Evolutionary conservation across 1,284 basidiomycete species (phyloP).

Genomic region (Moesziomyces parantarcticus): DNA sequence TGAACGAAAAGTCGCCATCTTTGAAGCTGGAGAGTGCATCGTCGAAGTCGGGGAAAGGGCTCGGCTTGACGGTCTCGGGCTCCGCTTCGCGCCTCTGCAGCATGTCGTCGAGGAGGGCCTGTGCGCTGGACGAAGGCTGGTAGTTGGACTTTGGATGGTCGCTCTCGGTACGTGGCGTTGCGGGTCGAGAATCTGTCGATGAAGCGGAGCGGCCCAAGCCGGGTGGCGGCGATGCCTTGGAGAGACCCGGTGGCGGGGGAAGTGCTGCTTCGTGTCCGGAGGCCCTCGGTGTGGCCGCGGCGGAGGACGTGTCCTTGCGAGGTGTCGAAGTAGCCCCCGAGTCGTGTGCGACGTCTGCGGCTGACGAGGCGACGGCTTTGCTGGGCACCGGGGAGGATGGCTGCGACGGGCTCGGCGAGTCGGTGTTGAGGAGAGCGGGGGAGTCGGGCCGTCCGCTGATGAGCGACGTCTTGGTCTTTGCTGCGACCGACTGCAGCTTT

Average conservation of each 20-base stretch:
- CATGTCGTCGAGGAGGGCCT: conserved; percentile 84
- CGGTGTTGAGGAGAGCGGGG: conserved; percentile 33
- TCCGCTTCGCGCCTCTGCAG: conserved; percentile 77
- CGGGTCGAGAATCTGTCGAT: conserved; percentile 70
- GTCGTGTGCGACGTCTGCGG: conserved; percentile 4
- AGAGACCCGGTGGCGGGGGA: conserved; percentile 60
- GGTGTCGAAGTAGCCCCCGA: conserved; percentile 12
- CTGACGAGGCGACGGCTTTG: conserved; percentile 38
- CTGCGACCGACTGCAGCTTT: conserved; percentile 31
- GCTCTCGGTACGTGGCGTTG: conserved; percentile 75
- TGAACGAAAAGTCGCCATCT: conserved; percentile 65
- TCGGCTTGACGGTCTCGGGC: conserved; percentile 74
- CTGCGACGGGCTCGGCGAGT: conserved; percentile 32
- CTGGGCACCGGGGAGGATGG: conserved; percentile 35
- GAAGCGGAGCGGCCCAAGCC: conserved; percentile 51
- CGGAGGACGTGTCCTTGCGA: conserved; percentile 10
- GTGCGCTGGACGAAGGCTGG: conserved; percentile 85
- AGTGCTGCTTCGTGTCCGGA: conserved; percentile 11
- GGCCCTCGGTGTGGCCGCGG: conserved; percentile 6
- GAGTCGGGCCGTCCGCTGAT: conserved; percentile 39
- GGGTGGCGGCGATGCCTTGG: conserved; percentile 41
- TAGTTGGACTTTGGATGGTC: conserved; percentile 74
- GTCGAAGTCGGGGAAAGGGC: conserved; percentile 63
- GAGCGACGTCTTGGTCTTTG: conserved; percentile 32
- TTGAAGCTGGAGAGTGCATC: conserved; percentile 58